Base-by-base conservation (phyloP, 2,329 filamentous ascomycete species). In the Allantophomopsis lycopodina region DNA sequence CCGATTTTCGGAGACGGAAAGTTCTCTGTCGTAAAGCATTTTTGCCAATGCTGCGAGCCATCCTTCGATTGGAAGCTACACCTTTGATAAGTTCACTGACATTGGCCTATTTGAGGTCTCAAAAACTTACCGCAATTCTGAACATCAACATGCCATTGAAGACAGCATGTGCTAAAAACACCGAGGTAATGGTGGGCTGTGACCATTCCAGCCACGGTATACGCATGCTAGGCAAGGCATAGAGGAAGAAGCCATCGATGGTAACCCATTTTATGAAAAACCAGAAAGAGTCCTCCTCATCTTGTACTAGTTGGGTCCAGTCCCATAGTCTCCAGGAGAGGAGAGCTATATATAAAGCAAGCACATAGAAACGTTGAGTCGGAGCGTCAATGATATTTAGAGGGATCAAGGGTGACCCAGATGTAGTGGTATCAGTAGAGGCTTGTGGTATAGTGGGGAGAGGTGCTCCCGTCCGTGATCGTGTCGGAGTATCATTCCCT, bases 181-280 rank as follows among this genome's bases (percentile, higher is more conserved):
- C 62, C 23, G 73, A 65, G 33, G 82, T 71, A 40, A 84, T 81
- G 1, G 78, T 78, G 30, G 74, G 71, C 53, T 84, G 83, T 34
- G 84, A 85, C 65, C 89, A 85, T 65, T 96, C 87, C 42, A 98
- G 68, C 93, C 91, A 98, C 42, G 91, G 91, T 70, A 98, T 94
- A 57, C 84, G 77, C 51, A 98, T 60, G 48, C 83, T 74, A 14
- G 93, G 89, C 40, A 98, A 64, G 7, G 83, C 83, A 57, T 93
- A 94, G 46, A 96, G 68, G 58, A 88, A 95, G 17, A 81, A 61
- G 44, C 83, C 82, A 62, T 98, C 91, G 46, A 98, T 74, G 42
- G 78, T 69, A 46, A 84, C 73, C 91, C 91, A 98, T 71, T 96
- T 98, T 54, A 94, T 64, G 55, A 95, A 95, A 37, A 89, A 71